Base-by-base conservation (phyloP, 805 yeast genomes). In the Yarrowia alimentaria region DNA sequence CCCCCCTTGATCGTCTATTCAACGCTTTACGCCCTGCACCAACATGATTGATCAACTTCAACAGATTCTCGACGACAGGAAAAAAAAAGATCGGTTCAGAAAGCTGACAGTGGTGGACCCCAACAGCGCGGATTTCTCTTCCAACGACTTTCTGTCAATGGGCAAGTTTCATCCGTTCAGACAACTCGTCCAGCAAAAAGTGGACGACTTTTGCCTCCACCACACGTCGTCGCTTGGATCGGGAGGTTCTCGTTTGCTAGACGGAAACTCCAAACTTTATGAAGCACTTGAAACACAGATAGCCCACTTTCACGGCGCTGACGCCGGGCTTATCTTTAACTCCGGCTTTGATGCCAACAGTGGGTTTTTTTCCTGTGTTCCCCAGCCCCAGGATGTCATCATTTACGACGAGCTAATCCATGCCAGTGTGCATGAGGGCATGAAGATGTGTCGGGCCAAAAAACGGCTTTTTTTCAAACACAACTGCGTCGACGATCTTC, bases 391-490 rank as follows among this genome's bases (percentile, higher is more conserved):
- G 6, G 62, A 59, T 31, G 25, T 56, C 11, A 42, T 59, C 6
- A 33, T 59, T 12, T 59, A 59, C 45, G 62, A 59, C 34, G 62
- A 59, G 51, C 51, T 51, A 18, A 56, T 59, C 24, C 62, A 59
- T 55, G 62, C 62, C 18, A 56, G 60, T 35, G 61, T 58, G 3
- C 62, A 59, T 24, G 60, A 59, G 28, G 62, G 62, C 6, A 58
- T 59, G 57, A 49, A 51, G 19, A 29, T 53, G 5, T 57, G 61
- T 5, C 33, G 62, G 26, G 54, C 55, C 3, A 11, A 22, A 9
- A 24, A 47, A 5, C 16, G 34, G 13, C 19, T 50, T 6, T 26
- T 52, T 8, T 53, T 59, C 19, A 21, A 22, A 10, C 62, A 59
- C 31, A 59, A 59, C 34, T 42, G 51, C 18, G 52, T 55, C n/a